Percentiles rank a stretch among this genome's conserved stretches.
Conservation (phyloP, 1,284 basidiomycete species). For the Paramarasmius palmivorus region DNA sequence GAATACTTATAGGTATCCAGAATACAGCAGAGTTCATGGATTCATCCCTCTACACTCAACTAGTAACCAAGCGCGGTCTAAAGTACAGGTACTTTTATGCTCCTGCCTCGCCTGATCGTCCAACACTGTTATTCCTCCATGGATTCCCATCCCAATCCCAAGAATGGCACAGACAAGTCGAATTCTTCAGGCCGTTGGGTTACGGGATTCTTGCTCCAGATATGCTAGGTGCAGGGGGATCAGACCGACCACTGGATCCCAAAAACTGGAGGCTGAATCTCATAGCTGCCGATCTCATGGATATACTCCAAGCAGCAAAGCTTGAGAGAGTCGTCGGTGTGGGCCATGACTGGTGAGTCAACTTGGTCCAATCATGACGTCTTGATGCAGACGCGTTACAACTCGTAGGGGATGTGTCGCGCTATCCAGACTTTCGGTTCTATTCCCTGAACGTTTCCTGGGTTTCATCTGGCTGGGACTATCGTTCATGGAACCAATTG, state of each 20-base stretch:
- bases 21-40: slow-evolving; percentile 14
- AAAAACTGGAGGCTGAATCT: background rate
- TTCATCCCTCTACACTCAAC: slow-evolving; percentile 14
- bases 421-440: background rate
- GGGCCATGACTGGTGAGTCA: background rate
- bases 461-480: background rate
- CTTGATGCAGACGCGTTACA: background rate
- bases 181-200: background rate
- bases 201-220: slow-evolving; percentile 1
- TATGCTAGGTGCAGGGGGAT: background rate
- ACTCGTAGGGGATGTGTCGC: background rate
- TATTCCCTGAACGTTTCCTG: background rate
- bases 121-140: slow-evolving; percentile 27
- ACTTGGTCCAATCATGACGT: background rate
- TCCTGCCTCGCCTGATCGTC: slow-evolving; percentile 11
- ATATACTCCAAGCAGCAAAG: background rate
- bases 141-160: slow-evolving; percentile 27
- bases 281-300: background rate
- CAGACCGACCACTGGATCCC: background rate
- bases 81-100: slow-evolving; percentile 19
- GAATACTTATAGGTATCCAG: background rate
- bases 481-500: background rate
- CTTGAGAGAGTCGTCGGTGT: background rate
- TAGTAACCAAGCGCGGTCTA: slow-evolving; percentile 13
- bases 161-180: slow-evolving; percentile 23